Percentiles rank a stretch among this genome's conserved stretches.
Conservation (phyloP, 208 protist genomes). For the Trypanosoma scelopori region DNA sequence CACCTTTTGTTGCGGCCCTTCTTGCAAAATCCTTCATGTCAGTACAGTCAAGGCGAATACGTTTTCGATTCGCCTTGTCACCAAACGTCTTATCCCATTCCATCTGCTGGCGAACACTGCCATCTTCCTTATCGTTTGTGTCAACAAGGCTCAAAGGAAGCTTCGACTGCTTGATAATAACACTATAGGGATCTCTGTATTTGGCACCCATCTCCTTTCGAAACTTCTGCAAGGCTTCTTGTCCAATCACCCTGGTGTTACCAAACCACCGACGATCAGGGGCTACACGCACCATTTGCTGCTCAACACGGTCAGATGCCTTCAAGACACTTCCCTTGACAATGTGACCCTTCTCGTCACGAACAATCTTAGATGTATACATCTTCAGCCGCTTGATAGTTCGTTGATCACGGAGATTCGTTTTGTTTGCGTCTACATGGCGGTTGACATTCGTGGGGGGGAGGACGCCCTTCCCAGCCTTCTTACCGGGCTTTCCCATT, state of each 20-base stretch:
- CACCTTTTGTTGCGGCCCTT: constrained; percentile 39
- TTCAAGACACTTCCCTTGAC: constrained; percentile 88
- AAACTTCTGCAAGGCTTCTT: constrained; percentile 96
- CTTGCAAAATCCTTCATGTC: constrained; percentile 61
- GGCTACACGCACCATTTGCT: constrained; percentile 92
- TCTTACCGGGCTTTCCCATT: constrained; percentile 91
- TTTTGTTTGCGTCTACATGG: constrained; percentile 76
- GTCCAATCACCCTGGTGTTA: constrained; percentile 96
- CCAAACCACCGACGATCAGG: constrained; percentile 98
- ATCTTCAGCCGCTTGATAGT: constrained; percentile 90
- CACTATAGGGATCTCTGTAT: constrained; percentile 97
- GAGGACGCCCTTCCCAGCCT: constrained; percentile 85
- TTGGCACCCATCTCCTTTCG: constrained; percentile 94
- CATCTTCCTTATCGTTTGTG: constrained; percentile 61
- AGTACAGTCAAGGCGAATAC: constrained; percentile 57
- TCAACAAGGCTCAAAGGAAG: constrained; percentile 96
- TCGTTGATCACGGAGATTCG: constrained; percentile 76
- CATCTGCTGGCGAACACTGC: constrained; percentile 94
- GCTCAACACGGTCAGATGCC: constrained; percentile 79
- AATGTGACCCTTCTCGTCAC: constrained; percentile 92
- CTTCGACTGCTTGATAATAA: constrained; percentile 97
- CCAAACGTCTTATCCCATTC: constrained; percentile 97
- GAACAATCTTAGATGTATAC: constrained; percentile 88
- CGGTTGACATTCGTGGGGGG: constrained; percentile 85
- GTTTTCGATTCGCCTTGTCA: constrained; percentile 93